Evolutionary conservation across 2,329 filamentous ascomycete genomes (phyloP).

Genomic region (Pyrenophora graminea): DNA sequence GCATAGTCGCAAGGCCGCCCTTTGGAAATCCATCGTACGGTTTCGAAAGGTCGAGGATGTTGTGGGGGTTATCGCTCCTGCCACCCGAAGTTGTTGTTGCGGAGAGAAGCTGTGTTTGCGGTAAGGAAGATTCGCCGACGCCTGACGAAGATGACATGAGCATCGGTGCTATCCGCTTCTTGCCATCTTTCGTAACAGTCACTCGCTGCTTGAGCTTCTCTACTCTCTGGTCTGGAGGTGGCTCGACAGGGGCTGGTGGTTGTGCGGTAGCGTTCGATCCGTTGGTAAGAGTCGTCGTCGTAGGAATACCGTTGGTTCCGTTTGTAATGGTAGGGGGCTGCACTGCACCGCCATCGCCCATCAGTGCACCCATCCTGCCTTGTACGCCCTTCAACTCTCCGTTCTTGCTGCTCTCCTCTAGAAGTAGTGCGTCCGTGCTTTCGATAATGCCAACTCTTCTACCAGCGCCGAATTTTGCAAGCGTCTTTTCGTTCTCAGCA

Average conservation of each 20-base stretch:
- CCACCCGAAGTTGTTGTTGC: conserved; percentile 65
- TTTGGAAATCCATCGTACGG: conserved; percentile 91
- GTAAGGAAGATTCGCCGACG: conserved; percentile 82
- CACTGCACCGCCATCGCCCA: conserved; percentile 71
- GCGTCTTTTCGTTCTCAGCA: conserved; percentile 87
- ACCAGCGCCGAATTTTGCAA: conserved; percentile 90
- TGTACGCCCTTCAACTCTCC: conserved; percentile 88
- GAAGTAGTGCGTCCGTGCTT: conserved; percentile 81
- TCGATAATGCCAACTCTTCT: conserved; percentile 90
- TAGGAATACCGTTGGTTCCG: conserved; percentile 54
- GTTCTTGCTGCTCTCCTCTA: conserved; percentile 91
- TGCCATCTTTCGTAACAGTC: conserved; percentile 94
- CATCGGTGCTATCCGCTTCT: conserved; percentile 90
- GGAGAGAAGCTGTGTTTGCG: conserved; percentile 84
- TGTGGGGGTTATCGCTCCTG: conserved; percentile 75
- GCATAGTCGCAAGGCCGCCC: conserved; percentile 80
- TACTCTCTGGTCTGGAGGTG: conserved; percentile 59
- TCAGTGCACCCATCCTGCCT: conserved; percentile 95
- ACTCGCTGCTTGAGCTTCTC: conserved; percentile 85
- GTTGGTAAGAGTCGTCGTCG: conserved; percentile 49
- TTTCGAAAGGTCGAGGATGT: conserved; percentile 86
- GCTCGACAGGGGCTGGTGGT: conserved; percentile 26
- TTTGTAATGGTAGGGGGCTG: conserved; percentile 60
- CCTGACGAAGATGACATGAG: conserved; percentile 85
- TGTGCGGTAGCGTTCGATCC: conserved; percentile 53